Conservation (phyloP, 2,329 filamentous ascomycete genomes). For the Penicillium capsulatum region DNA sequence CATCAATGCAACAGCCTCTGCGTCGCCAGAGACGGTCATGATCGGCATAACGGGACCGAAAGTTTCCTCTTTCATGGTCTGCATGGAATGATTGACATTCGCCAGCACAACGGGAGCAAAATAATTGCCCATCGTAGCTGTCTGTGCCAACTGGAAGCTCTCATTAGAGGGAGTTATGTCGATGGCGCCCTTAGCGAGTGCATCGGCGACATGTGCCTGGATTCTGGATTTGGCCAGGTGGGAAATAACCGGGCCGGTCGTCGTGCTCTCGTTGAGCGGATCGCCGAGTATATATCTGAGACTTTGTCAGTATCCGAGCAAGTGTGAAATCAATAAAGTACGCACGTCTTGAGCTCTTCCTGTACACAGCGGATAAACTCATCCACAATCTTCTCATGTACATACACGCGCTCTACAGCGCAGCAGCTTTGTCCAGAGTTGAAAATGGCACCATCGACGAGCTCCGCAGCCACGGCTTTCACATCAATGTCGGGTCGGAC, state of each 20-base stretch:
- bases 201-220: slow-evolving; percentile 72
- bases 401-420: slow-evolving; percentile 82
- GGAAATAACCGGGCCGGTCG: slow-evolving; percentile 81
- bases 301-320: background rate
- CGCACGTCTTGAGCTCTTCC: slow-evolving; percentile 63
- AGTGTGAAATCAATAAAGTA: background rate
- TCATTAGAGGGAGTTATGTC: slow-evolving; percentile 77
- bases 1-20: slow-evolving; percentile 76
- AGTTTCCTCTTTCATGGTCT: slow-evolving; percentile 85
- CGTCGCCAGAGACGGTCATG: slow-evolving; percentile 74
- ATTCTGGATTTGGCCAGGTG: slow-evolving; percentile 70
- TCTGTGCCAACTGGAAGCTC: slow-evolving; percentile 56
- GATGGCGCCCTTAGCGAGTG: slow-evolving; percentile 72
- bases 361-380: slow-evolving; percentile 74
- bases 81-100: slow-evolving; percentile 74
- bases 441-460: slow-evolving; percentile 86
- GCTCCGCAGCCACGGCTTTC: slow-evolving; percentile 81
- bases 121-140: slow-evolving; percentile 61
- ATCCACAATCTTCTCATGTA: slow-evolving; percentile 77
- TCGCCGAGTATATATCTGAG: slow-evolving; percentile 55
- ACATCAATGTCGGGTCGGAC: slow-evolving; percentile 77
- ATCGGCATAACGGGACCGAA: slow-evolving; percentile 88
- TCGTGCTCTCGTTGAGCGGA: slow-evolving; percentile 67
- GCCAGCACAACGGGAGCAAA: slow-evolving; percentile 76
- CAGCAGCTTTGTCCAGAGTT: slow-evolving; percentile 96